phyloP scores from a whole-genome alignment of 2,329 filamentous ascomycete species.

The Hypoxylon sp. region DNA sequence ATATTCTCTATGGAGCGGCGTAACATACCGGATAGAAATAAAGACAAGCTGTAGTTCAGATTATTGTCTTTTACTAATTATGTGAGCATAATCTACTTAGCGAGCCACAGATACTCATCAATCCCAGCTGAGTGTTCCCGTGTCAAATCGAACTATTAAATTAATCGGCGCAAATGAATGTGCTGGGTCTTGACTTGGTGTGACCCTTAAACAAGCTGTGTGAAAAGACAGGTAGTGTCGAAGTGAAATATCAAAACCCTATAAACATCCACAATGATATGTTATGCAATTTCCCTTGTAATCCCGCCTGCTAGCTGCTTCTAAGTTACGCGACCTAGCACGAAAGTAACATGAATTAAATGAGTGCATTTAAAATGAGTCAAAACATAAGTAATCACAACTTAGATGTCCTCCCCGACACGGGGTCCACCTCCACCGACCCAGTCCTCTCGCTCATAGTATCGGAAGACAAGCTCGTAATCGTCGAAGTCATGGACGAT shows the following conservation, averaged over 20 bases:
- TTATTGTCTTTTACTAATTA: neutral
- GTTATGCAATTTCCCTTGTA: slow-evolving; percentile 8
- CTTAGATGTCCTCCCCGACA: slow-evolving; percentile 66
- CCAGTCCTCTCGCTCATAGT: slow-evolving; percentile 93
- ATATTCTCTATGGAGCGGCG: neutral
- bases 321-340: slow-evolving; percentile 1
- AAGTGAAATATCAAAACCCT: slow-evolving; percentile 22
- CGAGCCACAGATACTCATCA: neutral
- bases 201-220: slow-evolving; percentile 13
- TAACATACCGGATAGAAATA: neutral
- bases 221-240: neutral
- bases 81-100: no score
- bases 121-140: neutral
- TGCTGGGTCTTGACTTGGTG: slow-evolving; percentile 13
- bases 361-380: neutral
- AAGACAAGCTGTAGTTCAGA: neutral
- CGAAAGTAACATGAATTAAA: slow-evolving; percentile 15
- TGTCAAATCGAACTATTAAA: slow-evolving; percentile 16
- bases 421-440: slow-evolving; percentile 66
- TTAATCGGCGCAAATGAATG: slow-evolving; percentile 33
- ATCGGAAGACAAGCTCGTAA: slow-evolving; percentile 96
- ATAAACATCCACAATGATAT: slow-evolving; percentile 4
- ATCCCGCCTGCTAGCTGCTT: slow-evolving; percentile 22
- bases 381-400: neutral
- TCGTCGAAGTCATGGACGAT: slow-evolving; percentile 98